A percentile compares a stretch with the other conserved stretches of the same genome.
Conservation (phyloP, 768 basidiomycete genomes). For the Kwoniella mangroviensis region DNA sequence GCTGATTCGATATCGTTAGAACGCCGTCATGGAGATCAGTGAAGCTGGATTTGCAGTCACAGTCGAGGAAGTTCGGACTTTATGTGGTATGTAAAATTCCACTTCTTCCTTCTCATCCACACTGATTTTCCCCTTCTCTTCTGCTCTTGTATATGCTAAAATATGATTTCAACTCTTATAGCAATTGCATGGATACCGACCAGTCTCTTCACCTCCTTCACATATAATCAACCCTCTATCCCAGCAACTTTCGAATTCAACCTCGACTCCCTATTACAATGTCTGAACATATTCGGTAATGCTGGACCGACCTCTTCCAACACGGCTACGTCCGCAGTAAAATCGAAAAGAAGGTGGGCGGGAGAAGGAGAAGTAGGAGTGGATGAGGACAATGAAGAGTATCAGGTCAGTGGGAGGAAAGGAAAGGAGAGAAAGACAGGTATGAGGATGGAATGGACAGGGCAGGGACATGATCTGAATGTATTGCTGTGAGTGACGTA, state of each 20-base stretch:
- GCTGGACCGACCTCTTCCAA: slow-evolving; percentile 59
- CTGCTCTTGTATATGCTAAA: background rate
- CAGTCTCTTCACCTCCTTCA: slow-evolving; percentile 79
- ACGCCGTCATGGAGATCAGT: slow-evolving; percentile 75
- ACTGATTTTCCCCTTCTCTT: background rate
- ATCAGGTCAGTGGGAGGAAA: slow-evolving; percentile 4
- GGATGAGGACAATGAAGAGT: slow-evolving; percentile 57
- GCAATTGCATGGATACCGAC: slow-evolving; percentile 81
- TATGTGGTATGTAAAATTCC: slow-evolving; percentile 67
- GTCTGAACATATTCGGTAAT: slow-evolving; percentile 91
- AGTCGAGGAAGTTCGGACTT: slow-evolving; percentile 81
- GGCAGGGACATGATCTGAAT: slow-evolving; percentile 75
- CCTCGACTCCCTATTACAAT: slow-evolving; percentile 81
- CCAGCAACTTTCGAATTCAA: slow-evolving; percentile 72
- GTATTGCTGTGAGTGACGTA: slow-evolving; percentile 70
- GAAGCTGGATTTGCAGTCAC: slow-evolving; percentile 72
- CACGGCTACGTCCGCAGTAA: slow-evolving; percentile 43
- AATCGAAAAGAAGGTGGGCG: slow-evolving; percentile 59
- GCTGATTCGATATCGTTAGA: slow-evolving; percentile 37
- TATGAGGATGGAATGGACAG: slow-evolving; percentile 82
- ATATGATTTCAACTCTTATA: slow-evolving; percentile 57
- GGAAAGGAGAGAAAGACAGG: slow-evolving; percentile 67
- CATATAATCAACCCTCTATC: slow-evolving; percentile 60
- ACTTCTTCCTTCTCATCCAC: no score
- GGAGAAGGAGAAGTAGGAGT: slow-evolving; percentile 51